Evolutionary conservation across 768 basidiomycete genomes (phyloP).

Genomic region (Omphalotus guepiniiformis): DNA sequence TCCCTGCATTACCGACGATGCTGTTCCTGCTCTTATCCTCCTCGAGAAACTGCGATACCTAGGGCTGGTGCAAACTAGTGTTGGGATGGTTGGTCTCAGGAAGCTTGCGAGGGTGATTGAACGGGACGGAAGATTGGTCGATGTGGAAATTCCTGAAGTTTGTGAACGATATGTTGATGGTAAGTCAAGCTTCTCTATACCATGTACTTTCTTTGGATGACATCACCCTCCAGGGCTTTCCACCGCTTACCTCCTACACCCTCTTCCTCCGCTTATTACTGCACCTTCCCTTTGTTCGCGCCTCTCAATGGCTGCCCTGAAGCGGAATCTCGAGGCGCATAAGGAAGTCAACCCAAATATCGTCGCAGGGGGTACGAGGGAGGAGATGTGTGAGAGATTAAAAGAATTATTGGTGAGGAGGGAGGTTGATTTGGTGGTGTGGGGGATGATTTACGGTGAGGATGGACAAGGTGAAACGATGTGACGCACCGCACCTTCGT

Average conservation of each 20-base stretch:
- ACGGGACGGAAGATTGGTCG: conserved; percentile 35
- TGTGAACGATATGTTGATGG: conserved; percentile 55
- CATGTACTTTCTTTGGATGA: background rate
- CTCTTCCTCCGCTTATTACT: conserved; percentile 45
- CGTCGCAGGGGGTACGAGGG: conserved; percentile 39
- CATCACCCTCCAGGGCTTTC: conserved; percentile 34
- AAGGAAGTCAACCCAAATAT: conserved; percentile 32
- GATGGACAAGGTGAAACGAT: no score
- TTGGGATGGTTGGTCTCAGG: conserved; percentile 57
- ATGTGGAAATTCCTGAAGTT: conserved; percentile 48
- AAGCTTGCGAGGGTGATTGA: conserved; percentile 36
- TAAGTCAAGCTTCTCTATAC: conserved; percentile 21
- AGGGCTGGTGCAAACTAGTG: conserved; percentile 47
- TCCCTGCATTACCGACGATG: conserved; percentile 50
- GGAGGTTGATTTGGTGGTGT: conserved; percentile 46
- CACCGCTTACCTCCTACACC: conserved; percentile 42
- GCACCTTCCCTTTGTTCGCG: conserved; percentile 34
- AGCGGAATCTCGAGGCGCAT: conserved; percentile 56
- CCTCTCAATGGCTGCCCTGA: conserved; percentile 45
- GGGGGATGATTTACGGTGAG: conserved; percentile 38
- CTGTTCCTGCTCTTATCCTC: conserved; percentile 48
- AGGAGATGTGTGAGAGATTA: conserved; percentile 48
- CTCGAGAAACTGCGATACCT: conserved; percentile 46
- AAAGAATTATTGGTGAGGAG: conserved; percentile 41
- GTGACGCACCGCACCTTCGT: no score